Evolutionary conservation across 257 asterid species (phyloP), one percentile per base, ranked within the genome.

Genomic region (Paulownia fortunei): DNA sequence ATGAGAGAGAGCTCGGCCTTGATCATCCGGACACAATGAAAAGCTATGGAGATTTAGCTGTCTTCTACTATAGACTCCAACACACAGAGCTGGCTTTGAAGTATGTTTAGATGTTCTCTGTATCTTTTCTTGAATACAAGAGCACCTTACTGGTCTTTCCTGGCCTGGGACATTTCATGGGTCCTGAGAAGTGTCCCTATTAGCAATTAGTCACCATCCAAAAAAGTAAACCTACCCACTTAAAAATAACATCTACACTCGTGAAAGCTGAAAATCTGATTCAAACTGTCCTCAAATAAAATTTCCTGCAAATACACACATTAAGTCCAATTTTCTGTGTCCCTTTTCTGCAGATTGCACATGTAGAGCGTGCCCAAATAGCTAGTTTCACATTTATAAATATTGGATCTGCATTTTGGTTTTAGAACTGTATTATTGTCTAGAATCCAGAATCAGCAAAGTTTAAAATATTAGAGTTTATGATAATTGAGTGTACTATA

Each of bases 21-120:
- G 97, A 91, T 80, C 97, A 91, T 73, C 94, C 97, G n/a, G 94
- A 91, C 85, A 91, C 97, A 77, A 91, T 91, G 97, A 91, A 88
- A 89, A 91, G 97, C 80, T 91, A 91, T 51, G 97, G 97, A 79
- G 97, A 91, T 84, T 84, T 91, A 49, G 94, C 94, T 44, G 97
- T 91, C 72, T 91, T 91, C 87, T 91, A 91, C 87, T 91, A 91
- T 37, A 86, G 97, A 77, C 94, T 91, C 27, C 97, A 91, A 79
- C 93, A 91, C 27, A 91, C 93, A 6, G 97, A 91, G 82, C 87
- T 91, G 74, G 97, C 96, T 70, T 65, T 76, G 24, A 81, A 81
- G 85, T 81, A 81, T 23, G 85, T 63, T 60, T 21, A 15, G 37
- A 73, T 66, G 67, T 59, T 46, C 61, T 51, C 34, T 39, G 13